Percentiles rank a stretch among this genome's conserved stretches.
Conservation (phyloP, 2,329 filamentous ascomycete genomes). For the Scopulariopsis brevicaulis region DNA sequence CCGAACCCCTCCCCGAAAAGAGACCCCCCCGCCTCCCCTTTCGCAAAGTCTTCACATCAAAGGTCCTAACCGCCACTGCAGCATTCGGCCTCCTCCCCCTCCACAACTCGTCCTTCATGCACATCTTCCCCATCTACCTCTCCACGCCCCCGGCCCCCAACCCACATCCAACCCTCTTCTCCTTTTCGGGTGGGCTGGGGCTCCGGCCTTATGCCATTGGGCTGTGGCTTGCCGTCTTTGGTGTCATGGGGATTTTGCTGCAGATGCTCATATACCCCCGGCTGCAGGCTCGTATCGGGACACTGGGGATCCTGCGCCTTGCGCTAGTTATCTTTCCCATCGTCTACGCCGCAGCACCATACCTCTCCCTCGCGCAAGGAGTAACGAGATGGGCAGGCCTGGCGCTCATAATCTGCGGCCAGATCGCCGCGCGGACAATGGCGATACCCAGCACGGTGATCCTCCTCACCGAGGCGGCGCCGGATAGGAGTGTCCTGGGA, state of each 20-base stretch:
- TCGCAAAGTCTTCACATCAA: constrained; percentile 15
- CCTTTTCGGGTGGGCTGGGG: constrained; percentile 48
- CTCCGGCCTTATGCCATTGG: constrained; percentile 16
- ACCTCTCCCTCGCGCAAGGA: constrained; percentile 38
- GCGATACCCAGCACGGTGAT: constrained; percentile 26
- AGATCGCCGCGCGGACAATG: constrained; percentile 52
- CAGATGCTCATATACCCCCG: constrained; percentile 51
- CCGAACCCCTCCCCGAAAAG: neutral
- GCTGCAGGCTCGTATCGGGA: constrained; percentile 45
- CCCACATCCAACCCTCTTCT: constrained; percentile 23
- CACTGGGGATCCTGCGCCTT: constrained; percentile 42
- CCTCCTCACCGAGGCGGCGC: constrained; percentile 23
- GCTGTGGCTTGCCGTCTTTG: constrained; percentile 43
- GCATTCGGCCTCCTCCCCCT: constrained; percentile 40
- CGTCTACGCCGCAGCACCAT: constrained; percentile 47
- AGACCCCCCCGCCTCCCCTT: constrained; percentile 7
- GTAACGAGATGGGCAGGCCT: constrained; percentile 41
- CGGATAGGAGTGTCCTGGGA: constrained; percentile 20
- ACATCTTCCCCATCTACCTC: constrained; percentile 51
- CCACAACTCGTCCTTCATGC: constrained; percentile 52
- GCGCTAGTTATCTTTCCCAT: constrained; percentile 47
- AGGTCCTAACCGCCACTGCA: constrained; percentile 20
- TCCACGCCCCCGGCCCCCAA: constrained; percentile 38
- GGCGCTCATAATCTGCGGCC: constrained; percentile 39
- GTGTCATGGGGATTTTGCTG: constrained; percentile 46